Percentiles rank a stretch among this genome's conserved stretches.
These are phyloP conservation scores for Cordyceps farinosa DNA, from an alignment of 2,329 filamentous ascomycete genomes.

Conservation along the genomic window DNA sequence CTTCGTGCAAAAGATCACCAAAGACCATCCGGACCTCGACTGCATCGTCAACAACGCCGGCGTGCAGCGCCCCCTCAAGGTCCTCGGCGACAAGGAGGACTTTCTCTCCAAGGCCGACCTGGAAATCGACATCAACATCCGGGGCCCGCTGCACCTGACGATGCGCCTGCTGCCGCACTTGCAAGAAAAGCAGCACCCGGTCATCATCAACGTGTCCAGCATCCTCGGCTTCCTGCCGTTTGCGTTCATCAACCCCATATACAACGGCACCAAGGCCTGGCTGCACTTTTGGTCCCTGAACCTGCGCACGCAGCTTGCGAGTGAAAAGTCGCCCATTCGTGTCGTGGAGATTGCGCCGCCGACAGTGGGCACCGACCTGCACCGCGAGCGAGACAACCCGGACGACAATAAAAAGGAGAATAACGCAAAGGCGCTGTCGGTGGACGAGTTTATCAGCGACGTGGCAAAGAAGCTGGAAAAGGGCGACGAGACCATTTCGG, in stretches of 20 bases:
- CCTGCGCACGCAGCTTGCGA: conserved; percentile 46
- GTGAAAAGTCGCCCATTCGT: conserved; percentile 36
- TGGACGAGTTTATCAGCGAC: conserved; percentile 54
- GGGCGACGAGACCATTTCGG: conserved; percentile 45
- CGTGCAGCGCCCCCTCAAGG: conserved; percentile 51
- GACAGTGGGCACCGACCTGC: conserved; percentile 51
- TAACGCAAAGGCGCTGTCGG: conserved; percentile 38
- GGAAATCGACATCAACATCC: conserved; percentile 57
- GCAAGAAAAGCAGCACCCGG: conserved; percentile 35
- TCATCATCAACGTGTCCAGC: conserved; percentile 53
- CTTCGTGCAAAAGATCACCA: conserved; percentile 43
- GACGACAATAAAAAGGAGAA: conserved; percentile 58
- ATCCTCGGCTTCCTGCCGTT: conserved; percentile 51
- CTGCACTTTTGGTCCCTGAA: conserved; percentile 55
- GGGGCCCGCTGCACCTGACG: conserved; percentile 54
- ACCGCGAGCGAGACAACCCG: conserved; percentile 52
- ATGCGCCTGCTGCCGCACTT: conserved; percentile 49
- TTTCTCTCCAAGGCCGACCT: conserved; percentile 51
- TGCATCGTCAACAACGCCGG: conserved; percentile 59
- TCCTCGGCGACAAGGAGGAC: conserved; percentile 35
- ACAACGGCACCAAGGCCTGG: conserved; percentile 58
- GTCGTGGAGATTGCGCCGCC: conserved; percentile 56
- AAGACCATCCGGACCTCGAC: conserved; percentile 48
- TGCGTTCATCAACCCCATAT: conserved; percentile 53
- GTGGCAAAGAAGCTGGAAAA: conserved; percentile 41